Base-by-base conservation (phyloP, 148 eudicot species). In the Chenopodium suecicum region DNA sequence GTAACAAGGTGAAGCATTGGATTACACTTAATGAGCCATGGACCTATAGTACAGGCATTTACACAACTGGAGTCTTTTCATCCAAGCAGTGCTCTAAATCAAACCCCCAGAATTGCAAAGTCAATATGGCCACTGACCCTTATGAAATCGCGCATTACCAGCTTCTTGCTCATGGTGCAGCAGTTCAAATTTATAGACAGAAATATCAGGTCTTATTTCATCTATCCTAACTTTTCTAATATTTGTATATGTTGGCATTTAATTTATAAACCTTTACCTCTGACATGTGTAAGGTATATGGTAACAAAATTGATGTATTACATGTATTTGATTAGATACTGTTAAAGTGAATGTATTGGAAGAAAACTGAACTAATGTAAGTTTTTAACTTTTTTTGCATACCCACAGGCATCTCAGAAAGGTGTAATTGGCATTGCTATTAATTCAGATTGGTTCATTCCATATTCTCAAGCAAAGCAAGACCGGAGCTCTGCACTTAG, bases 1-100 rank as follows among this genome's bases (percentile, higher is more conserved):
- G 92, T 1, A 75, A 90, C 73, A 76, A 84, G 34, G 91, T 91
- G 70, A 90, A 91, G 85, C 74, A 86, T 74, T 91, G 94, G 94
- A 82, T 83, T 5, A 91, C 92, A 13, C 48, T 91, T 9, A 91
- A 91, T 37, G 94, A 91, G 80, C 92, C 94, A 2, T 85, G 80
- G 47, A 75, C 50, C 50, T 85, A 71, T 22, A 77, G 72, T 77
- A 7, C 22, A 2, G 58, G 27, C 7, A 79, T 85, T 7, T 84
- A 87, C 63, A 54, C 62, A 4, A 31, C 56, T 4, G 92, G 89
- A 46, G 12, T 12, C 37, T 47, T 23, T 20, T 80, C 94, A 70
- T 86, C 92, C 20, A 84, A 87, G 4, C 82, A 87, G 44, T 87
- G 92, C 68, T 85, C 84, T 32, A 41, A 76, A 50, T 86, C 82